Percentiles rank a stretch among this genome's conserved stretches.
Conservation (phyloP, 1,284 basidiomycete genomes). For the Leccinum griseonigrum region DNA sequence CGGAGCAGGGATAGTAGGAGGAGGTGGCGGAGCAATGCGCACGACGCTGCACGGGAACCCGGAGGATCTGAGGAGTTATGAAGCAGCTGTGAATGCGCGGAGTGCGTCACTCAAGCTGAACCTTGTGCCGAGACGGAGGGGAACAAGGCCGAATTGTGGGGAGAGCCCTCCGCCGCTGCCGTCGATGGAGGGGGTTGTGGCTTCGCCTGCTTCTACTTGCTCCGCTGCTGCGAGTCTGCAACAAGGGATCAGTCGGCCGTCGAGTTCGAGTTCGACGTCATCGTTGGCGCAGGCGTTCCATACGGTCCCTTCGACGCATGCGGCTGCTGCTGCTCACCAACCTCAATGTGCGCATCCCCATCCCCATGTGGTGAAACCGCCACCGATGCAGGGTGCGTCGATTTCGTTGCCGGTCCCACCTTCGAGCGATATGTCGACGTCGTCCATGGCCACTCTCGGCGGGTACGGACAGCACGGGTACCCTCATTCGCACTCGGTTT, state of each 20-base stretch:
- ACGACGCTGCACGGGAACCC: slow-evolving; percentile 42
- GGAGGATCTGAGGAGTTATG: slow-evolving; percentile 69
- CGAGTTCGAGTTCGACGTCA: slow-evolving; percentile 34
- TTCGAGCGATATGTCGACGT: not conserved
- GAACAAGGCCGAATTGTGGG: slow-evolving; percentile 13
- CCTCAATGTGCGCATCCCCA: slow-evolving; percentile 6
- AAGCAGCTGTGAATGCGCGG: slow-evolving; percentile 69
- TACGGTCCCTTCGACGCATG: slow-evolving; percentile 13
- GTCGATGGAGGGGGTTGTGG: not conserved
- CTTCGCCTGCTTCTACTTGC: not conserved
- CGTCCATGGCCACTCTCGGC: not conserved
- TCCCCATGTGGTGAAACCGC: slow-evolving; percentile 22
- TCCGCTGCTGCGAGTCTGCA: slow-evolving; percentile 6
- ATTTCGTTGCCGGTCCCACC: slow-evolving; percentile 25
- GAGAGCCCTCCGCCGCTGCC: slow-evolving; percentile 16
- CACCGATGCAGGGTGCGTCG: slow-evolving; percentile 27
- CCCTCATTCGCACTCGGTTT: slow-evolving; percentile 4
- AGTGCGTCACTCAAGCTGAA: slow-evolving; percentile 51
- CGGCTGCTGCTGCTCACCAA: not conserved
- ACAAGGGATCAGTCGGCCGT: slow-evolving; percentile 32
- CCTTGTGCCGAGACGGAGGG: slow-evolving; percentile 30
- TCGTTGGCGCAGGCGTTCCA: slow-evolving; percentile 38
- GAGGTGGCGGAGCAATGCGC: slow-evolving; percentile 19
- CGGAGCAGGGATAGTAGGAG: not conserved
- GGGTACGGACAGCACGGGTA: not conserved